Conservation (phyloP, 2,329 filamentous ascomycete genomes). For the Mollisiaceae sp. region DNA sequence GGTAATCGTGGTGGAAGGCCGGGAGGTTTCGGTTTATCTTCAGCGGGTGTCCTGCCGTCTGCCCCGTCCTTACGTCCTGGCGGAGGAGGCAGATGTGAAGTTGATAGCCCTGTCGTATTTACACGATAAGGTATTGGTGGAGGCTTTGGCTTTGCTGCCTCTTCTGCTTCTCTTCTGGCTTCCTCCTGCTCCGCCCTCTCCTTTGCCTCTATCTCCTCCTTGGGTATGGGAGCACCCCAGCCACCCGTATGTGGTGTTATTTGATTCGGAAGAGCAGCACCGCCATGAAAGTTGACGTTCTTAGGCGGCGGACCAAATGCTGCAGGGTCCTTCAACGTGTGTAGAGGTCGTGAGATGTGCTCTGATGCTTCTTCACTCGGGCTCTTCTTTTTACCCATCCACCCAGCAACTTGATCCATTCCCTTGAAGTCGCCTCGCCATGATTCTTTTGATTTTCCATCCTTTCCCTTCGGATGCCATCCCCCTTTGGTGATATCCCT, state of each 20-base stretch:
- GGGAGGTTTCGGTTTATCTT: constrained; percentile 40
- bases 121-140: constrained; percentile 65
- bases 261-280: constrained; percentile 37
- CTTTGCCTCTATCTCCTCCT: constrained; percentile 40
- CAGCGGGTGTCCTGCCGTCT: constrained; percentile 34
- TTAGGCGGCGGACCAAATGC: constrained; percentile 72
- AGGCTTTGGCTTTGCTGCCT: constrained; percentile 38
- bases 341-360: constrained; percentile 54
- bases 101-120: constrained; percentile 65
- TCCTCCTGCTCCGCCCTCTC: constrained; percentile 42
- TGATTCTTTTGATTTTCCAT: constrained; percentile 55
- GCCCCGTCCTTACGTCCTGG: constrained; percentile 52
- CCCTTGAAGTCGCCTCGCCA: constrained; percentile 52
- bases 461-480: constrained; percentile 59
- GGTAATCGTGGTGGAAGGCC: constrained; percentile 65
- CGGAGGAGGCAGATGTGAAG: constrained; percentile 63
- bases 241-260: constrained; percentile 45
- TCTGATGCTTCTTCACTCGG: constrained; percentile 31
- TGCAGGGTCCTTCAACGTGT: constrained; percentile 65
- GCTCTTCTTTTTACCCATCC: constrained; percentile 44
- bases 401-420: constrained; percentile 43
- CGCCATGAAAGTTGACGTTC: constrained; percentile 45
- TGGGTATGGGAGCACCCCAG: constrained; percentile 50
- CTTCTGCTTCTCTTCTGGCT: constrained; percentile 37
- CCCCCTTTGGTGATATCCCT: constrained; percentile 55